Conservation (phyloP, 257 asterid genomes). For the Lantana camara region DNA sequence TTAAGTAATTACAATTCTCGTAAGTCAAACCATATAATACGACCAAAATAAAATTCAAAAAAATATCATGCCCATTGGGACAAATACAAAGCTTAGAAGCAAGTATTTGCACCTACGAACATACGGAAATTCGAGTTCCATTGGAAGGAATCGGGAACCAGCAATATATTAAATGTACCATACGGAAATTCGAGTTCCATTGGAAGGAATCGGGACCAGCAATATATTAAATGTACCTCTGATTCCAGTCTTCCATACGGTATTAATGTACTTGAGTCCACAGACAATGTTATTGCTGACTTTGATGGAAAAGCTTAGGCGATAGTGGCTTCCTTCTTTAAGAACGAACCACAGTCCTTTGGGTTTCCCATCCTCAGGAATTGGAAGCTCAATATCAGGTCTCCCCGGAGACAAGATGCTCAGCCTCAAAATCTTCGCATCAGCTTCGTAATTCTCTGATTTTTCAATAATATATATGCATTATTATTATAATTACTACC, state of each 20-base stretch:
- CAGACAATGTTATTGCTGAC: constrained; percentile 30
- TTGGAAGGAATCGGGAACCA: too few relatives aligned
- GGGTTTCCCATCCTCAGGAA: constrained; percentile 23
- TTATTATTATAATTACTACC: too few relatives aligned
- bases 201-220: too few relatives aligned
- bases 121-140: too few relatives aligned
- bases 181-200: too few relatives aligned
- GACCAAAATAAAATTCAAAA: too few relatives aligned
- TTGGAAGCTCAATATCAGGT: constrained; percentile 22
- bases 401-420: constrained; percentile 24
- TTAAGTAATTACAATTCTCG: too few relatives aligned
- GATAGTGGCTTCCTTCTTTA: constrained; percentile 33
- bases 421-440: constrained; percentile 26
- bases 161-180: too few relatives aligned
- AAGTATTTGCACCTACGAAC: too few relatives aligned
- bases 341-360: constrained; percentile 30
- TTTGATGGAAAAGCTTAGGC: constrained; percentile 18
- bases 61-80: too few relatives aligned
- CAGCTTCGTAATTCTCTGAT: constrained; percentile 24
- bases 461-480: not conserved
- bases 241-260: constrained; percentile 29
- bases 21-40: too few relatives aligned
- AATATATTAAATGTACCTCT: constrained; percentile 8
- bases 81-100: too few relatives aligned
- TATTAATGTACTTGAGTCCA: constrained; percentile 29